phyloP scores from a whole-genome alignment of 306 rosid species.

The Begonia fuchsioides region DNA sequence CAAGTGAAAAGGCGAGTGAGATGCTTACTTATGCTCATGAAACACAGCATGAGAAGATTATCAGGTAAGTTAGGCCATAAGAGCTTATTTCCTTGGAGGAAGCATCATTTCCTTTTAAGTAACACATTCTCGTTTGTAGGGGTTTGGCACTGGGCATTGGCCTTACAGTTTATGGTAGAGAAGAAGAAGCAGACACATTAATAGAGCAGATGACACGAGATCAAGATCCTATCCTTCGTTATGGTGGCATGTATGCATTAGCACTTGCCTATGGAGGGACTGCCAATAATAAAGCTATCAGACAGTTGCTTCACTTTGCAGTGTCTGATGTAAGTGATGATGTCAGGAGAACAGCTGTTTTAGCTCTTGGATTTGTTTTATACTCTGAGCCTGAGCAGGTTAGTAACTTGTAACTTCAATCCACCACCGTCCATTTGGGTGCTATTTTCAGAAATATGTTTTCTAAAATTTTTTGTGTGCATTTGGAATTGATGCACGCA shows the following conservation, averaged over 20 bases:
- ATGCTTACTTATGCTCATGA: slow-evolving; percentile 96
- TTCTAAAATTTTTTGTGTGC: neutral
- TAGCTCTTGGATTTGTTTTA: slow-evolving; percentile 94
- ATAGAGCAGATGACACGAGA: slow-evolving; percentile 98
- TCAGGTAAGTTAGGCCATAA: slow-evolving; percentile 36
- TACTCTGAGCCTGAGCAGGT: slow-evolving; percentile 99
- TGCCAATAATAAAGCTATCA: slow-evolving; percentile 95
- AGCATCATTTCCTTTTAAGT: neutral
- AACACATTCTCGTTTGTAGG: slow-evolving; percentile 28
- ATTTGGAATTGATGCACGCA: no score
- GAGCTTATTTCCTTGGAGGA: neutral
- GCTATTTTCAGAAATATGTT: neutral
- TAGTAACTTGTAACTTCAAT: slow-evolving; percentile 8
- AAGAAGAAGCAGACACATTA: slow-evolving; percentile 92
- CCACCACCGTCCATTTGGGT: no score
- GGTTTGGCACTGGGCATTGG: slow-evolving; percentile 91
- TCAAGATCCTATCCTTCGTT: slow-evolving; percentile 90
- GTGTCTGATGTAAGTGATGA: slow-evolving; percentile 99
- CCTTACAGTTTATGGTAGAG: slow-evolving; percentile 95
- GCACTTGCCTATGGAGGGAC: slow-evolving; percentile 95
- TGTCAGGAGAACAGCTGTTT: slow-evolving; percentile 97
- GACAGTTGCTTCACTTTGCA: slow-evolving; percentile 92
- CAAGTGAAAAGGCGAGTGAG: slow-evolving; percentile 90
- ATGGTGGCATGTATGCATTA: slow-evolving; percentile 98
- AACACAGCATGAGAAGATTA: slow-evolving; percentile 91